These are phyloP conservation scores for Globisporangium spinosum DNA, from an alignment of 352 stramenopile genomes.

Conservation along the genomic window DNA sequence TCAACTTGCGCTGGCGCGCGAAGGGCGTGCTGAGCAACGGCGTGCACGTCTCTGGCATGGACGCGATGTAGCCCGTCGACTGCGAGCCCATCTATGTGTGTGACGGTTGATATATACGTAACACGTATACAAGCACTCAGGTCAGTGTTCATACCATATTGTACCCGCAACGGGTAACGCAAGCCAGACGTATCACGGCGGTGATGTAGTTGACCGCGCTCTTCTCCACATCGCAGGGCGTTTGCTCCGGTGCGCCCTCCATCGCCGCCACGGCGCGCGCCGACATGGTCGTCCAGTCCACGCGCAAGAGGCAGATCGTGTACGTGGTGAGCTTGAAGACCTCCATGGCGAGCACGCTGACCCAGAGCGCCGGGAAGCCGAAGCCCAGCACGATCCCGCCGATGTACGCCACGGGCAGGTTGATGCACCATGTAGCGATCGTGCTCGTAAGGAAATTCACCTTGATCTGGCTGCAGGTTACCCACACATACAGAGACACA, in stretches of 20 bases:
- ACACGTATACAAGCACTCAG: background rate
- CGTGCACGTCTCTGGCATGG: constrained; percentile 38
- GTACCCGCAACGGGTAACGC: background rate
- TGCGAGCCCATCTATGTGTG: constrained; percentile 38
- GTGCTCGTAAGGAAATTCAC: constrained; percentile 62
- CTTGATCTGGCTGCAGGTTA: constrained; percentile 42
- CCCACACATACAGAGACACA: background rate
- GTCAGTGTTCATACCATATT: background rate
- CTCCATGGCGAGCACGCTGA: constrained; percentile 61
- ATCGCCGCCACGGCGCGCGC: constrained; percentile 41
- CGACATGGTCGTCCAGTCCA: constrained; percentile 51
- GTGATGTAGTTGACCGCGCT: constrained; percentile 63
- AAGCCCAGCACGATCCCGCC: constrained; percentile 46
- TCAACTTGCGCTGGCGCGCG: constrained; percentile 29
- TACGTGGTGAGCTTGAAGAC: constrained; percentile 60
- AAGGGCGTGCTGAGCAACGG: constrained; percentile 41
- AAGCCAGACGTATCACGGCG: constrained; percentile 20
- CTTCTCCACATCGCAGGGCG: constrained; percentile 37
- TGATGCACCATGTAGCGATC: constrained; percentile 62
- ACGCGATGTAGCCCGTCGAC: constrained; percentile 45
- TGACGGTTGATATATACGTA: background rate
- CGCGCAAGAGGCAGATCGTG: constrained; percentile 33
- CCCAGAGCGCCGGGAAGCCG: constrained; percentile 61
- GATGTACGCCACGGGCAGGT: constrained; percentile 59
- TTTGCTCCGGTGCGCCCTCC: constrained; percentile 34